phyloP scores from a whole-genome alignment of 768 basidiomycete genomes.

The Tulasnella sp. region DNA sequence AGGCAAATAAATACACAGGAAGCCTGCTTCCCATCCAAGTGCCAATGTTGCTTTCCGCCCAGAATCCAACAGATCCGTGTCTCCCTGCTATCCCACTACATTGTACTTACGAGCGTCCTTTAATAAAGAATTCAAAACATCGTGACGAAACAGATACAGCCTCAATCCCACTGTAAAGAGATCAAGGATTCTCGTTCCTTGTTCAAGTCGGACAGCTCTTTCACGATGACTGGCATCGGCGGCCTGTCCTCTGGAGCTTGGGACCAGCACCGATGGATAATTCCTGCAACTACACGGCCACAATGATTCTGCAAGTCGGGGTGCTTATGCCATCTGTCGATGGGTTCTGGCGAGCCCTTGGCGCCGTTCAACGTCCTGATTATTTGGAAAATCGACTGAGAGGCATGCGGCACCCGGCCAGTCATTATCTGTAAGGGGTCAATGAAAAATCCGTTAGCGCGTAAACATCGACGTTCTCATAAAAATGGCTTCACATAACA shows the following conservation, averaged over 20 bases:
- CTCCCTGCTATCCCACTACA: no score
- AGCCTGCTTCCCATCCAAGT: no score
- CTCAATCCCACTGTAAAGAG: not conserved
- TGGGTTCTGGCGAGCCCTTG: not conserved
- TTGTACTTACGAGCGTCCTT: no score
- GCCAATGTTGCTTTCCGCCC: no score
- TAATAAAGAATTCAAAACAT: no score
- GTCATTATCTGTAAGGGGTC: not conserved
- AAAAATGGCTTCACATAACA: not conserved
- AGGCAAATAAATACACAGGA: no score
- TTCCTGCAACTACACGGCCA: not conserved
- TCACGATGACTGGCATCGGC: not conserved
- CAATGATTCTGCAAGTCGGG: not conserved
- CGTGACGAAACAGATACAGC: no score
- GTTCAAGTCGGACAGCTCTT: not conserved
- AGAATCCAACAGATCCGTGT: no score
- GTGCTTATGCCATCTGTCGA: not conserved
- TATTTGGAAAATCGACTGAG: not conserved
- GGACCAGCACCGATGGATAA: not conserved
- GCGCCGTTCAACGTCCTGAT: not conserved
- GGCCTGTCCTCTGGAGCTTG: not conserved
- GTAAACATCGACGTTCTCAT: no score
- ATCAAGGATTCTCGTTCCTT: not conserved
- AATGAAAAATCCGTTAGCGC: not conserved
- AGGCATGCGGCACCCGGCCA: not conserved